phyloP scores from a whole-genome alignment of 108 stramenopile species.

The Nannochloropsis gaditana region DNA sequence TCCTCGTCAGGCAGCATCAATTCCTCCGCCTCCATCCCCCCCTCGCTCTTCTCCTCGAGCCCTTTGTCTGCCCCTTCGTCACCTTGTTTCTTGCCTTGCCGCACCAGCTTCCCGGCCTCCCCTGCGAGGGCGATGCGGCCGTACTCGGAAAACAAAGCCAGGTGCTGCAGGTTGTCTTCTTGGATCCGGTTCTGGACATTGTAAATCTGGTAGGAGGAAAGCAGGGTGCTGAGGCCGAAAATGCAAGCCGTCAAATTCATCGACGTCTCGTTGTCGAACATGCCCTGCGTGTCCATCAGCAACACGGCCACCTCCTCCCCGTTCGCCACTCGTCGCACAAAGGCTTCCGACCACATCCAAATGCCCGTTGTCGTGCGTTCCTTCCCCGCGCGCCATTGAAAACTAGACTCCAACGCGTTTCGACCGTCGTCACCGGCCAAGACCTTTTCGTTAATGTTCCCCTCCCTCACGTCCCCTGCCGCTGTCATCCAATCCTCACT shows the following conservation, averaged over 20 bases:
- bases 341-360: constrained; percentile 98
- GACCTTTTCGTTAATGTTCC: constrained; percentile 37
- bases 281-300: constrained; percentile 97
- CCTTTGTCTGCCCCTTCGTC: constrained; percentile 37
- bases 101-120: constrained; percentile 20
- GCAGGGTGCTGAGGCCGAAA: constrained; percentile 86
- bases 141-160: constrained; percentile 95
- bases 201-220: constrained; percentile 81
- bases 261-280: constrained; percentile 98
- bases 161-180: constrained; percentile 97
- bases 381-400: constrained; percentile 87
- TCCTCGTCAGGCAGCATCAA: constrained; percentile 35
- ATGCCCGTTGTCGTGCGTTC: constrained; percentile 96
- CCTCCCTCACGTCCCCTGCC: constrained; percentile 42
- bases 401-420: constrained; percentile 47
- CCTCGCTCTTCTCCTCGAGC: constrained; percentile 25
- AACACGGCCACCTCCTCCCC: constrained; percentile 70
- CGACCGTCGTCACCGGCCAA: not conserved
- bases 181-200: constrained; percentile 95
- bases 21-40: constrained; percentile 25
- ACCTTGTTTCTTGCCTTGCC: constrained; percentile 48
- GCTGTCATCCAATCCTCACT: constrained; percentile 51
- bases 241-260: constrained; percentile 91
- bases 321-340: constrained; percentile 57
- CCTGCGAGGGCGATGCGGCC: constrained; percentile 78